phyloP scores from a whole-genome alignment of 768 basidiomycete species.

The Multifurca ochricompacta region DNA sequence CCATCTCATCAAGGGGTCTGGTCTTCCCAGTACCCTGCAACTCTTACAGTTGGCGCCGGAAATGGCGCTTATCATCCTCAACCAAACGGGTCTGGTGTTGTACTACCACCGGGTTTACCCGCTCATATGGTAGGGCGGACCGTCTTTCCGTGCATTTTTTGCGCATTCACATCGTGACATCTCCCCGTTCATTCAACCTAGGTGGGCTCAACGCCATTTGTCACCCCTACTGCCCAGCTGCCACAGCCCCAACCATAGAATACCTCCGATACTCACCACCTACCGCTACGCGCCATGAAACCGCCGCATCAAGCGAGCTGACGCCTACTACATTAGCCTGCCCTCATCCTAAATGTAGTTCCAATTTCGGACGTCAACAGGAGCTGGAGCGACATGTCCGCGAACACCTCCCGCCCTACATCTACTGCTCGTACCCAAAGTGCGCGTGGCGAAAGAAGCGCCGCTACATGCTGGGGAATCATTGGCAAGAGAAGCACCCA shows the following conservation, averaged over 20 bases:
- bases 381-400: constrained; percentile 1
- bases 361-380: background rate
- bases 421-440: background rate
- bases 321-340: background rate
- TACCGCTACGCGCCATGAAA: background rate
- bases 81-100: background rate
- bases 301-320: background rate
- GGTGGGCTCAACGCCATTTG: background rate
- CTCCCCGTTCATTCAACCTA: background rate
- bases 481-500: background rate
- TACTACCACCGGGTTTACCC: background rate
- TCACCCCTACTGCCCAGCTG: background rate
- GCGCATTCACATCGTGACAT: background rate
- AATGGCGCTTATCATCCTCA: background rate
- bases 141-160: too few relatives aligned
- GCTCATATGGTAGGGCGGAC: background rate
- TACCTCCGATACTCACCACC: background rate
- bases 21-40: background rate
- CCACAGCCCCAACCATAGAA: background rate
- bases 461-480: background rate
- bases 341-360: background rate
- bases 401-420: background rate
- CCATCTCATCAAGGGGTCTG: background rate
- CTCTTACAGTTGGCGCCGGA: background rate
- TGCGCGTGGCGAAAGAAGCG: background rate